Conservation (phyloP, 1,284 basidiomycete species). For the Heterobasidion occidentale region DNA sequence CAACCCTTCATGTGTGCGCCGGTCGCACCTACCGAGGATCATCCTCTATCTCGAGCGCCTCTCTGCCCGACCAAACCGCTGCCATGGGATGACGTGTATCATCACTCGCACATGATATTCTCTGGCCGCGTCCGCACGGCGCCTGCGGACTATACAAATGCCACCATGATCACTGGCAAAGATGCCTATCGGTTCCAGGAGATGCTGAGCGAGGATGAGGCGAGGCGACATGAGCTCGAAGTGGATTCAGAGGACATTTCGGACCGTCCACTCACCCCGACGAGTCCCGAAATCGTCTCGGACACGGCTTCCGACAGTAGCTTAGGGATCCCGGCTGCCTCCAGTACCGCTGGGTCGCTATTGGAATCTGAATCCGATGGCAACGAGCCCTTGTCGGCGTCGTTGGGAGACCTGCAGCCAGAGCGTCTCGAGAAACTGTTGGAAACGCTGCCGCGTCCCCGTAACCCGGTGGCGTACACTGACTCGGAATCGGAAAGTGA, state of each 20-base stretch:
- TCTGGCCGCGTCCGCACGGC: background rate
- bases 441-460: too few relatives aligned
- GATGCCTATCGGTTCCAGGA: background rate
- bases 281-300: too few relatives aligned
- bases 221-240: background rate
- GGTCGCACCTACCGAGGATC: background rate
- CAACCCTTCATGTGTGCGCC: background rate
- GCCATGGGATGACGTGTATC: background rate
- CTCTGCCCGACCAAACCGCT: background rate
- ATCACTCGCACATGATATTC: background rate
- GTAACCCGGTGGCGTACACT: too few relatives aligned
- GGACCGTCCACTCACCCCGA: too few relatives aligned
- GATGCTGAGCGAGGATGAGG: background rate
- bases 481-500: too few relatives aligned
- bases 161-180: background rate
- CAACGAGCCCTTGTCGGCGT: too few relatives aligned
- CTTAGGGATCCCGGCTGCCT: too few relatives aligned
- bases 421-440: too few relatives aligned
- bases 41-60: background rate
- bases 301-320: too few relatives aligned
- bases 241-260: background rate
- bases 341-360: too few relatives aligned
- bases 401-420: too few relatives aligned
- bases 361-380: too few relatives aligned
- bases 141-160: background rate